phyloP scores from a whole-genome alignment of 1,284 basidiomycete species.

The Pseudozyma sp. region DNA sequence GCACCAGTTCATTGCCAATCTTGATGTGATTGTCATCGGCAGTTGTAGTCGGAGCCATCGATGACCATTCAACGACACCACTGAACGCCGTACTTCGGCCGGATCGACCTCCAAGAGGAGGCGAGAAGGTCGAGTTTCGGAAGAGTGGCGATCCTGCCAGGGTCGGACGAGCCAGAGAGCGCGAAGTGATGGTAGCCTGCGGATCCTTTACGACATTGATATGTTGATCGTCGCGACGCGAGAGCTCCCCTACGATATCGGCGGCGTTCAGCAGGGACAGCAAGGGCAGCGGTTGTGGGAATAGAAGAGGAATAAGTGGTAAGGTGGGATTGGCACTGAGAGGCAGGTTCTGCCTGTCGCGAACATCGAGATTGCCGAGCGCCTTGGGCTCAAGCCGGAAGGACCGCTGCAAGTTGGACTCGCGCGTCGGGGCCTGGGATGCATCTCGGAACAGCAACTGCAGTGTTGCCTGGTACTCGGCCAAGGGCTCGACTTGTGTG shows the following conservation, averaged over 20 bases:
- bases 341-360: conserved; percentile 28
- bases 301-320: conserved; percentile 53
- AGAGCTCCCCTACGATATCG: conserved; percentile 30
- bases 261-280: conserved; percentile 47
- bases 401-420: conserved; percentile 43
- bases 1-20: conserved; percentile 57
- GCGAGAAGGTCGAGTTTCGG: conserved; percentile 44
- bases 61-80: conserved; percentile 54
- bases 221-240: conserved; percentile 20
- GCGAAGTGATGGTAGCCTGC: conserved; percentile 41
- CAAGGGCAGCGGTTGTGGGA: conserved; percentile 58
- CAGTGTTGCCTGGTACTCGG: conserved; percentile 47
- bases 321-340: conserved; percentile 21
- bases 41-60: conserved; percentile 2
- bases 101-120: conserved; percentile 15
- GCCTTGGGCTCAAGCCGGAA: conserved; percentile 53
- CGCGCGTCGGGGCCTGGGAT: conserved; percentile 6
- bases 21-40: conserved; percentile 33
- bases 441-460: conserved; percentile 44
- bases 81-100: conserved; percentile 33
- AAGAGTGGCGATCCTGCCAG: conserved; percentile 48
- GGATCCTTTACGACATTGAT: conserved; percentile 21
- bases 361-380: conserved; percentile 52
- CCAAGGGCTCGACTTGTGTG: conserved; percentile 30
- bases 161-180: conserved; percentile 28